A percentile compares a stretch with the other conserved stretches of the same genome.
Conservation (phyloP, 192 early-diverging fungal genomes). For the Backusella sp. region DNA sequence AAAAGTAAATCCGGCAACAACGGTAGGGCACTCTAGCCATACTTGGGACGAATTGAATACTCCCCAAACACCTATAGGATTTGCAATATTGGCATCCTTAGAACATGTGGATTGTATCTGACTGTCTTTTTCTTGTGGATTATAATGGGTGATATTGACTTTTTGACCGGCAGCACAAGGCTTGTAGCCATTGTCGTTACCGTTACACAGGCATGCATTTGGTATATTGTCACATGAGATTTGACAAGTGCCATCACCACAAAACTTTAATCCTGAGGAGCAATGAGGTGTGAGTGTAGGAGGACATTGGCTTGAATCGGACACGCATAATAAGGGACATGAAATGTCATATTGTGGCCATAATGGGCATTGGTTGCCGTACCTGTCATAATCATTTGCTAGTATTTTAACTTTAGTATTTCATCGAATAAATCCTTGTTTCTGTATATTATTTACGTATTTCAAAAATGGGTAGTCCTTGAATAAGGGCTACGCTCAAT, state of each 20-base stretch:
- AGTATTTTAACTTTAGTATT: not conserved
- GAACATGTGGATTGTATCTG: constrained; percentile 31
- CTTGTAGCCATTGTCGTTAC: constrained; percentile 29
- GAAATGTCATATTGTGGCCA: constrained; percentile 38
- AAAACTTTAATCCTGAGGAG: constrained; percentile 39
- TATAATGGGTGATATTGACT: constrained; percentile 45
- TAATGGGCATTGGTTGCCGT: constrained; percentile 52
- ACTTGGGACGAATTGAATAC: constrained; percentile 6
- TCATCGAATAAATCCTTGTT: not conserved
- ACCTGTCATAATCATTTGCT: constrained; percentile 49
- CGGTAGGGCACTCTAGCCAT: constrained; percentile 53
- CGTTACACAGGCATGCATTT: constrained; percentile 52
- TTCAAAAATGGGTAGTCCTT: constrained; percentile 11
- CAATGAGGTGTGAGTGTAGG: constrained; percentile 39
- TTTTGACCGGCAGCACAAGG: constrained; percentile 45
- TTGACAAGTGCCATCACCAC: constrained; percentile 56
- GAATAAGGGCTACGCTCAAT: not conserved
- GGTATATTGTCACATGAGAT: constrained; percentile 36
- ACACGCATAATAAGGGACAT: constrained; percentile 57
- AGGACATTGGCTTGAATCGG: constrained; percentile 44
- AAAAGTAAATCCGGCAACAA: constrained; percentile 41
- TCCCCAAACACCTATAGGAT: constrained; percentile 5
- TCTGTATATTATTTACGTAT: not conserved
- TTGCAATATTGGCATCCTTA: not conserved
- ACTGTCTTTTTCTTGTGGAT: constrained; percentile 43